Conservation (phyloP, 208 protist genomes). For the Novymonas esmeraldas region DNA sequence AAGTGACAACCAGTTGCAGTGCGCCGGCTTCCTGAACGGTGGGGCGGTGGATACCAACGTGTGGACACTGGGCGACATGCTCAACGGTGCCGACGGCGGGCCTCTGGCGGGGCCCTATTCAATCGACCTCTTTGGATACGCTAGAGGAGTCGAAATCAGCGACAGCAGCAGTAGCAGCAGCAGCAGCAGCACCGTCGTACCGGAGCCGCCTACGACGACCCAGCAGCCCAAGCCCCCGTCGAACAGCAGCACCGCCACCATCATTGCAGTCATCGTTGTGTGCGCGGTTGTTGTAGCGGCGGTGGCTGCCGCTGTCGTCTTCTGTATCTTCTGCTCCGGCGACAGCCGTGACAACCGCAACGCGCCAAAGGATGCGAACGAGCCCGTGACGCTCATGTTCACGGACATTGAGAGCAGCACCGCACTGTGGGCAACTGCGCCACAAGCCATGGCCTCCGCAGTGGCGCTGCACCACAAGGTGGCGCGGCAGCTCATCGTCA, state of each 20-base stretch:
- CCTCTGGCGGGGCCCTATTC: too few species aligned
- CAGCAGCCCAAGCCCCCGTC: background rate
- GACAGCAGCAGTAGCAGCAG: background rate
- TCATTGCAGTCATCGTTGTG: constrained; percentile 9
- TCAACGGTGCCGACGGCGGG: too few species aligned
- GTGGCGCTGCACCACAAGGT: constrained; percentile 55
- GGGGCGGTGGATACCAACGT: constrained; percentile 7
- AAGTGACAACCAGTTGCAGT: background rate
- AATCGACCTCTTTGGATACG: constrained; percentile 1
- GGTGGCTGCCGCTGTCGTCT: constrained; percentile 11
- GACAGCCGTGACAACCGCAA: constrained; percentile 55
- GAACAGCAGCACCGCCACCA: background rate
- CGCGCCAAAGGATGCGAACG: constrained; percentile 46
- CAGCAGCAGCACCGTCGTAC: background rate
- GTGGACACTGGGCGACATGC: too few species aligned
- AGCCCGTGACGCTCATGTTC: constrained; percentile 60
- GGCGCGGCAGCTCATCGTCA: constrained; percentile 57
- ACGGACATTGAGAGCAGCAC: constrained; percentile 76
- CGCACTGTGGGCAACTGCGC: constrained; percentile 50
- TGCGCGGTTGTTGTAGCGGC: background rate
- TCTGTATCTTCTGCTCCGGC: constrained; percentile 16
- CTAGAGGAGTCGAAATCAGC: background rate
- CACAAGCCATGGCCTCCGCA: constrained; percentile 46
- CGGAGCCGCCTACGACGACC: too few species aligned
- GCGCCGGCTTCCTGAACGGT: constrained; percentile 8